Percentiles rank a stretch among this genome's conserved stretches.
phyloP scores from a whole-genome alignment of 106 monocot genomes.

The Dendrobium nobile region DNA sequence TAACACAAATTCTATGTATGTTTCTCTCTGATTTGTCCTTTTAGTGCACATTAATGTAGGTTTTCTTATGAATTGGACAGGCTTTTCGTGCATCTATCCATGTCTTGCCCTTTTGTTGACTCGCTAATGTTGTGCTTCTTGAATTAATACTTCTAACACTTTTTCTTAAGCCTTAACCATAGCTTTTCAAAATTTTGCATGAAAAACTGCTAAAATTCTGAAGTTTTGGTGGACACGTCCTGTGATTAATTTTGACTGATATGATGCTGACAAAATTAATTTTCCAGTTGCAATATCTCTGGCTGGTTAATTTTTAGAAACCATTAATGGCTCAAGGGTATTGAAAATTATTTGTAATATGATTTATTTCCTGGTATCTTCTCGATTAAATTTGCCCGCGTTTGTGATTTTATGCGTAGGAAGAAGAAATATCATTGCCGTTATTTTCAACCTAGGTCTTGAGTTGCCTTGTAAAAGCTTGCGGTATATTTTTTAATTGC shows the following conservation, averaged over 20 bases:
- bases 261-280: background rate
- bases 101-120: background rate
- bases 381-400: too few species aligned
- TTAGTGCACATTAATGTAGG: background rate
- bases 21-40: slow-evolving; percentile 1
- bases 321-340: too few species aligned
- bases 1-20: slow-evolving; percentile 89
- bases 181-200: background rate
- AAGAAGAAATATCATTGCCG: too few species aligned
- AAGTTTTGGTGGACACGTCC: background rate
- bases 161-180: background rate
- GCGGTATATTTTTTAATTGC: too few species aligned
- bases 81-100: background rate
- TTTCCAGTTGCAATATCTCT: background rate
- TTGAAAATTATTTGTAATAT: too few species aligned
- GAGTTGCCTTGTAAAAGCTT: too few species aligned
- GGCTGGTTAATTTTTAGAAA: too few species aligned
- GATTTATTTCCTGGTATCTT: too few species aligned
- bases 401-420: too few species aligned
- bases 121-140: too few species aligned
- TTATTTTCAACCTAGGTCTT: too few species aligned
- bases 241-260: background rate
- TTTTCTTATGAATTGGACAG: background rate
- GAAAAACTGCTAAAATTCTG: background rate
- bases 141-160: too few species aligned